Evolutionary conservation across 1,139 yeast species (phyloP), one percentile per base, ranked within the genome.

Genomic region (Eremothecium coryli): DNA sequence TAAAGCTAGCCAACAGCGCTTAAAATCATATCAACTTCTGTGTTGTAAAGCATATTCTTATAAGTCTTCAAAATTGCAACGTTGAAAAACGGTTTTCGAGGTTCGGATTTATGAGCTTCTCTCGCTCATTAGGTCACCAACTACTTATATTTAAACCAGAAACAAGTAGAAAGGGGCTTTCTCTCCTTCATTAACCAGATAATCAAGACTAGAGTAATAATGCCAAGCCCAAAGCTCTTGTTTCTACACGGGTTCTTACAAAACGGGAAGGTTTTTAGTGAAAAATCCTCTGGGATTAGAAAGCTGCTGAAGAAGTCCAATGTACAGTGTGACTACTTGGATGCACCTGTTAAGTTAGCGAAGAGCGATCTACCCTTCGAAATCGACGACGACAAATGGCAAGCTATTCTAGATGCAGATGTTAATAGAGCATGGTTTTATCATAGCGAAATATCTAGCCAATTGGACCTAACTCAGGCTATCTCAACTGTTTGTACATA

Each of bases 251-350:
- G 80, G 2, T 73, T 69, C 50, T 60, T 72, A 24, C 93, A 85
- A 62, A 80, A 73, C 46, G 95, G 84, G 5, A 68, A 73, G 28
- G 65, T 77, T 9, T 78, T 86, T 51, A 79, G 90, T 12, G 78
- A 75, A 42, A 85, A 85, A 54, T 73, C 94, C 1, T 73, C 90
- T 1, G 94, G 84, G 3, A 63, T 88, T 13, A 65, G 95, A 38
- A 81, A 82, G 50, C 66, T 77, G 3, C 62, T 86, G 43, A 71
- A 76, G 50, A 76, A 80, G 48, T 64, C 69, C 15, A 76, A 76
- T 29, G 71, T 77, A 45, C 84, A 82, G 50, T 70, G 88, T 18
- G 73, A 79, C 9, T 88, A 81, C 55, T 60, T 85, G 35, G 82
- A 82, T 48, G 96, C 81, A 1, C 95, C 96, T 2, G 61, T 73